Conservation (phyloP, 2,329 filamentous ascomycete genomes). For the Fusarium foetens region DNA sequence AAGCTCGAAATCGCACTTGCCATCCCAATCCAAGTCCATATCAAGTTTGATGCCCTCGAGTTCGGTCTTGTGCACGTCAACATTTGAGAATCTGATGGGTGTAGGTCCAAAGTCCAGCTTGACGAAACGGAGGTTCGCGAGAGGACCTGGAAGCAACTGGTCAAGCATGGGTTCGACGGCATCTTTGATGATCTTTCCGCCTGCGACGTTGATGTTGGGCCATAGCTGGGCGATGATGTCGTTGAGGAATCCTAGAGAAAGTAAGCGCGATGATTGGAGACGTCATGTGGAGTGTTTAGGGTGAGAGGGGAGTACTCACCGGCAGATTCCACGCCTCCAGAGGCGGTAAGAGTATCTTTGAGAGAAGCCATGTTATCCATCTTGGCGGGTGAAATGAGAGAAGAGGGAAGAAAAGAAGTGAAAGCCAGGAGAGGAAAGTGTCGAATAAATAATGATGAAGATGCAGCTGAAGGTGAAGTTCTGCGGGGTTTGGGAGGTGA, state of each 20-base stretch:
- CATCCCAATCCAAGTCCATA: slow-evolving; percentile 42
- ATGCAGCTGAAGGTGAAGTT: slow-evolving; percentile 1
- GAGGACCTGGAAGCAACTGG: slow-evolving; percentile 40
- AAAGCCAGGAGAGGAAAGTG: neutral
- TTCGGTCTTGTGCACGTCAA: slow-evolving; percentile 42
- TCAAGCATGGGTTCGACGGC: slow-evolving; percentile 40
- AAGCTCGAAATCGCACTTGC: slow-evolving; percentile 40
- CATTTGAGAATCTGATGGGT: slow-evolving; percentile 36
- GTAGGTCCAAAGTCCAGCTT: slow-evolving; percentile 39
- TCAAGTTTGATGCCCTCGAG: slow-evolving; percentile 42
- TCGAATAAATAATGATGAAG: slow-evolving; percentile 1
- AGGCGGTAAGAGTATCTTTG: slow-evolving; percentile 38
- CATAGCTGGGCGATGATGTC: slow-evolving; percentile 43
- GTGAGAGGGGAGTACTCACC: slow-evolving; percentile 11
- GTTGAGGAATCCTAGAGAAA: slow-evolving; percentile 38
- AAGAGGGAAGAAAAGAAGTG: neutral
- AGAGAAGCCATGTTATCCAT: slow-evolving; percentile 41
- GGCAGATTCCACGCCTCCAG: slow-evolving; percentile 42
- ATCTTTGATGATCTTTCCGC: slow-evolving; percentile 39
- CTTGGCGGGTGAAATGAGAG: neutral
- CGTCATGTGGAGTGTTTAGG: neutral
- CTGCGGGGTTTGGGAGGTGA: slow-evolving; percentile 12
- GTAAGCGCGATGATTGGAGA: slow-evolving; percentile 17
- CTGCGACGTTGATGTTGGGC: slow-evolving; percentile 44
- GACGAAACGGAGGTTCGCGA: slow-evolving; percentile 36